Evolutionary conservation across 2,329 filamentous ascomycete species (phyloP).

Genomic region (Ascochyta pisi): DNA sequence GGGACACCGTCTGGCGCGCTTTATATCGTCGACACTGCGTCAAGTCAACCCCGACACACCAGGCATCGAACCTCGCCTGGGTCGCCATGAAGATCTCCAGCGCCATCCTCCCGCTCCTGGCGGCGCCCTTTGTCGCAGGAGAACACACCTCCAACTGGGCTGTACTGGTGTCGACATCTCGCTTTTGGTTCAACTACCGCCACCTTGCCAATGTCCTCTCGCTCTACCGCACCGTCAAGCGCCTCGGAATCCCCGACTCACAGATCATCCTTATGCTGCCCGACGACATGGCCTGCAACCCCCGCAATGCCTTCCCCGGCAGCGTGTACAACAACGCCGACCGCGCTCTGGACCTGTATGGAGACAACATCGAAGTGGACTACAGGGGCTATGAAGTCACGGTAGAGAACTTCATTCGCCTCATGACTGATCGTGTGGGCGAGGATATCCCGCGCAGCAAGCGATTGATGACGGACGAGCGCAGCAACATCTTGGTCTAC

Average conservation of each 20-base stretch:
- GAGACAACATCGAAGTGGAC: constrained; percentile 98
- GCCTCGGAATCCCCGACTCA: constrained; percentile 94
- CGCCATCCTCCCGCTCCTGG: constrained; percentile 37
- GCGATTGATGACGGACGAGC: constrained; percentile 88
- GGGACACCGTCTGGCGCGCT: constrained; percentile 1
- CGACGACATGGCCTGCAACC: constrained; percentile 99
- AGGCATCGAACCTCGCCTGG: neutral
- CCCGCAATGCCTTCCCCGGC: constrained; percentile 95
- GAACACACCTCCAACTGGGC: constrained; percentile 99
- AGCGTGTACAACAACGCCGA: constrained; percentile 99
- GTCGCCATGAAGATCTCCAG: constrained; percentile 35
- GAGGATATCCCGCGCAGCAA: constrained; percentile 96
- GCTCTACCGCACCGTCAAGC: constrained; percentile 96
- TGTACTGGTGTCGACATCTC: constrained; percentile 95
- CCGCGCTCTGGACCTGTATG: constrained; percentile 92
- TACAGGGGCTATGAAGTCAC: constrained; percentile 98
- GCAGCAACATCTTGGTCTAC: constrained; percentile 96
- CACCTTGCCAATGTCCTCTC: constrained; percentile 98
- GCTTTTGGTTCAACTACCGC: constrained; percentile 99
- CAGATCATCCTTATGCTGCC: constrained; percentile 99
- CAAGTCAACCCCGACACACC: neutral
- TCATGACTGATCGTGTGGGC: constrained; percentile 91
- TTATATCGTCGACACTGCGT: neutral
- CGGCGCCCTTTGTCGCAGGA: constrained; percentile 57
- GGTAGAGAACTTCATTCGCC: constrained; percentile 96